A percentile compares a stretch with the other conserved stretches of the same genome.
phyloP scores from a whole-genome alignment of 225 moss, liverwort and hornwort species.

The Pleurozium schreberi region DNA sequence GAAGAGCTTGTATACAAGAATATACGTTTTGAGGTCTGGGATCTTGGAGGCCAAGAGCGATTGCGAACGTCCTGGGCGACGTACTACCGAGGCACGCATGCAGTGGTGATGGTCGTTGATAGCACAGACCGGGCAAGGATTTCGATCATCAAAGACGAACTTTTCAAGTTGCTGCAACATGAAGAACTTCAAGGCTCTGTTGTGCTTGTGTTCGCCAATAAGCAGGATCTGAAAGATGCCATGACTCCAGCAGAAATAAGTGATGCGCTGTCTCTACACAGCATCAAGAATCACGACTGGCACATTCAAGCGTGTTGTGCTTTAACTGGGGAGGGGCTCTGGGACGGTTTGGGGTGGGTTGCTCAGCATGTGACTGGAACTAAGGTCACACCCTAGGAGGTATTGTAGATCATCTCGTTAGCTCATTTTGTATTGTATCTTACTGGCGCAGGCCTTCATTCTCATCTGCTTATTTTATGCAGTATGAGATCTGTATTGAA shows the following conservation, averaged over 20 bases:
- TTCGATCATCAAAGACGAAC: conserved; percentile 64
- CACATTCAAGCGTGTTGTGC: conserved; percentile 89
- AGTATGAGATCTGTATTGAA: conserved; percentile 26
- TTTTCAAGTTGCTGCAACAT: conserved; percentile 65
- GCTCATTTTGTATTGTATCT: conserved; percentile 43
- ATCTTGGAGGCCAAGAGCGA: conserved; percentile 86
- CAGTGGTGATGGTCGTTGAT: conserved; percentile 81
- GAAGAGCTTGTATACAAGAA: conserved; percentile 81
- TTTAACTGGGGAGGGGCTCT: conserved; percentile 73
- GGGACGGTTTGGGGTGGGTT: conserved; percentile 84
- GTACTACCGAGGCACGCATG: conserved; percentile 78
- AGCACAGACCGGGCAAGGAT: conserved; percentile 72
- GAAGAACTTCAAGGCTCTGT: conserved; percentile 72
- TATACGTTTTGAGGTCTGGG: conserved; percentile 81
- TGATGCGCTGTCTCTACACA: conserved; percentile 69
- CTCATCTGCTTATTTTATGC: conserved; percentile 20
- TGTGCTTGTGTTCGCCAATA: conserved; percentile 74
- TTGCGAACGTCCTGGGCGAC: conserved; percentile 79
- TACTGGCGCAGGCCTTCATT: conserved; percentile 9
- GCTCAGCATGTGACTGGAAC: conserved; percentile 79
- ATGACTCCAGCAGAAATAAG: conserved; percentile 84
- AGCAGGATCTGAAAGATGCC: conserved; percentile 81
- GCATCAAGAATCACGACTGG: conserved; percentile 80
- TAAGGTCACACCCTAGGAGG: conserved; percentile 37
- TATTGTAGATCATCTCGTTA: conserved; percentile 15